Evolutionary conservation across 768 basidiomycete species (phyloP).

Genomic region (Collybia nuda): DNA sequence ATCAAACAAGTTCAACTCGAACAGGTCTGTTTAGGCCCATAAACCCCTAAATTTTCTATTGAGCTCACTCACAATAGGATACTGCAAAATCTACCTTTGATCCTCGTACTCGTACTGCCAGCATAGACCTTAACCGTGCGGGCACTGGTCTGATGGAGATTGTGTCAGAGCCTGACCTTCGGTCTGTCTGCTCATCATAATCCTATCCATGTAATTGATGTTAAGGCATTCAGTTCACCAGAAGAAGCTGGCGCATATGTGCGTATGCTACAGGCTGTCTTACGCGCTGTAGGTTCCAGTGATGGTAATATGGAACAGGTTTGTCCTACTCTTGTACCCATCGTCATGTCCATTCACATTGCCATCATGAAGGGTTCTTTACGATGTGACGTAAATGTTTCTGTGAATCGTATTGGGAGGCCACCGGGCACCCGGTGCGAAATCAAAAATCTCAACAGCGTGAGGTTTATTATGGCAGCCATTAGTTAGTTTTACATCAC

Average conservation of each 20-base stretch:
- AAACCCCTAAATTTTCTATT: slow-evolving; percentile 1
- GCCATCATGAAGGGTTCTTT: slow-evolving; percentile 74
- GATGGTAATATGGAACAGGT: slow-evolving; percentile 99
- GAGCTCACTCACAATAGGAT: slow-evolving; percentile 50
- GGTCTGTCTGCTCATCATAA: slow-evolving; percentile 31
- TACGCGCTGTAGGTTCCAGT: slow-evolving; percentile 83
- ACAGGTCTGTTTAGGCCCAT: slow-evolving; percentile 58
- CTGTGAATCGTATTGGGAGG: slow-evolving; percentile 68
- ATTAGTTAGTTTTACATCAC: slow-evolving; percentile 53
- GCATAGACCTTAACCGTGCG: slow-evolving; percentile 88
- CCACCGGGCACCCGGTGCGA: slow-evolving; percentile 85
- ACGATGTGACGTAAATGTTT: slow-evolving; percentile 94
- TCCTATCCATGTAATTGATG: slow-evolving; percentile 22
- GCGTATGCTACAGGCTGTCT: slow-evolving; percentile 72
- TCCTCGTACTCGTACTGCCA: slow-evolving; percentile 46
- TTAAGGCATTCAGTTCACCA: slow-evolving; percentile 48
- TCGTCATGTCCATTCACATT: neutral
- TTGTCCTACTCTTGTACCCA: neutral
- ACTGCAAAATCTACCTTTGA: slow-evolving; percentile 83
- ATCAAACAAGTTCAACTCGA: slow-evolving; percentile 96
- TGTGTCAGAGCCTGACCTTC: slow-evolving; percentile 90
- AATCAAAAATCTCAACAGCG: slow-evolving; percentile 94
- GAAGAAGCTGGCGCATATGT: slow-evolving; percentile 93
- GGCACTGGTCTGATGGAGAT: slow-evolving; percentile 93
- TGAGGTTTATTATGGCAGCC: slow-evolving; percentile 80